phyloP scores from a whole-genome alignment of 306 rosid genomes.

The Citrullus amarus region DNA sequence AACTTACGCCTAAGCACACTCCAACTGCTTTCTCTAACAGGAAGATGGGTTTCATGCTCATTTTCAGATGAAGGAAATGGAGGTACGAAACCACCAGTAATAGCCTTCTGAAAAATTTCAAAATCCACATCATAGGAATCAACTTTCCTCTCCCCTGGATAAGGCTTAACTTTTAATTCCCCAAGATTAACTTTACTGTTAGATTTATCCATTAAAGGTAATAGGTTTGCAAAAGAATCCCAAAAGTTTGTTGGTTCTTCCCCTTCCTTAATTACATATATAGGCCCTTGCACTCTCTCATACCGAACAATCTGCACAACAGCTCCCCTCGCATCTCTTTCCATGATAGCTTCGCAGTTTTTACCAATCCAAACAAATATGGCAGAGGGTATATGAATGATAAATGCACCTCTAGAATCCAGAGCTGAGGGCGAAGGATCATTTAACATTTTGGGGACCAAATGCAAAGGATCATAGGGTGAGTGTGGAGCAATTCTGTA shows the following conservation, averaged over 20 bases:
- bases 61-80: conserved; percentile 68
- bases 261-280: conserved; percentile 60
- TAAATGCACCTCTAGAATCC: conserved; percentile 96
- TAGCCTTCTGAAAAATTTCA: conserved; percentile 82
- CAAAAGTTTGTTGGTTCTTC: conserved; percentile 67
- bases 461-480: conserved; percentile 92
- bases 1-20: conserved; percentile 71
- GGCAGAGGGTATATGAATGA: conserved; percentile 61
- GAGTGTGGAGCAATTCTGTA: conserved; percentile 94
- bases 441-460: conserved; percentile 87
- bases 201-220: conserved; percentile 76
- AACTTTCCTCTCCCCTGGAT: conserved; percentile 55
- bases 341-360: conserved; percentile 76
- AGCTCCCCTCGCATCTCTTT: conserved; percentile 93
- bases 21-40: conserved; percentile 92
- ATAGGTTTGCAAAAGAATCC: conserved; percentile 60
- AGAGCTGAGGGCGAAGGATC: conserved; percentile 60
- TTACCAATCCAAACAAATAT: conserved; percentile 95
- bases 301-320: conserved; percentile 90
- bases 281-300: conserved; percentile 77
- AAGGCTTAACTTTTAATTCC: conserved; percentile 21
- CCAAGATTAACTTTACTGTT: conserved; percentile 25
- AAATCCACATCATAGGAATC: conserved; percentile 62
- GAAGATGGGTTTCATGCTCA: conserved; percentile 87
- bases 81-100: conserved; percentile 85